phyloP scores from a whole-genome alignment of 208 protist genomes.

The Blechomonas ayalai region DNA sequence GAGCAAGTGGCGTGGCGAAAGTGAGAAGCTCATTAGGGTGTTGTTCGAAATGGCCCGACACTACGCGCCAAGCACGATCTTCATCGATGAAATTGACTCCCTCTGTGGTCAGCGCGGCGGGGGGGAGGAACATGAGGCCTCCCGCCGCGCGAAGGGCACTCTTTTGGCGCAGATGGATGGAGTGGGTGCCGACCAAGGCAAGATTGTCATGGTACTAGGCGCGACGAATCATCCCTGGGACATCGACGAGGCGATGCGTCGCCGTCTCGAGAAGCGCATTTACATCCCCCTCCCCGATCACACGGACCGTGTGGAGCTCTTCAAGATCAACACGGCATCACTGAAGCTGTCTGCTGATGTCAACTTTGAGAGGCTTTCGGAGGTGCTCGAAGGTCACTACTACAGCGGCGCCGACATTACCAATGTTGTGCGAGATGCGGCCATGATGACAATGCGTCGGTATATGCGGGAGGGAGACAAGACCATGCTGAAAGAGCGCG shows the following conservation, averaged over 20 bases:
- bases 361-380: conserved; percentile 64
- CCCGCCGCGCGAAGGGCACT: conserved; percentile 98
- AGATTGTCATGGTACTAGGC: conserved; percentile 90
- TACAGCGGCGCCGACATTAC: conserved; percentile 92
- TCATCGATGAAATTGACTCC: conserved; percentile 95
- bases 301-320: conserved; percentile 70
- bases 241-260: conserved; percentile 90
- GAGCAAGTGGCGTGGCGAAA: conserved; percentile 92
- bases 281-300: conserved; percentile 87
- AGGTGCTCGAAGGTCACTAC: conserved; percentile 69
- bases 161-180: conserved; percentile 97
- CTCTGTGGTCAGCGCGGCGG: conserved; percentile 86
- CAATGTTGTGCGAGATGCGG: conserved; percentile 84
- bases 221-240: conserved; percentile 92
- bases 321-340: conserved; percentile 69
- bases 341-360: conserved; percentile 71
- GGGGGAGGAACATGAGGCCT: conserved; percentile 81
- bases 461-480: conserved; percentile 80
- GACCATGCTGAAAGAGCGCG: conserved; percentile 53
- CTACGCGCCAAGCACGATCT: conserved; percentile 89
- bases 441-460: conserved; percentile 91
- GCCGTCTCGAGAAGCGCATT: conserved; percentile 90
- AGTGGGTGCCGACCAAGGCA: conserved; percentile 58
- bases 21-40: conserved; percentile 91
- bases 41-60: conserved; percentile 91